Base-by-base conservation (phyloP, 108 stramenopile genomes). In the Skeletonema menzelii region DNA sequence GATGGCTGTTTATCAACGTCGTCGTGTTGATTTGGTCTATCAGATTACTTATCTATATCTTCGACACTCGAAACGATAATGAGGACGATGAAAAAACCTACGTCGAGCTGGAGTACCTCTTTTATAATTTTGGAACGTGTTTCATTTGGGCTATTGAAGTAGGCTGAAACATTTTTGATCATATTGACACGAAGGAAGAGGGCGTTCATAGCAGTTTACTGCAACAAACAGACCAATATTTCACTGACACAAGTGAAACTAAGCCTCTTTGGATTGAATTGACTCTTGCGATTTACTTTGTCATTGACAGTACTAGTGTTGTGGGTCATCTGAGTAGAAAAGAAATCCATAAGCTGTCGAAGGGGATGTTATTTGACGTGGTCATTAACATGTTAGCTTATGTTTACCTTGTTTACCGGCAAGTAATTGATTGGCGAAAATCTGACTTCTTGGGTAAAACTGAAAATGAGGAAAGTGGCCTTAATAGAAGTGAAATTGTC, bases 141-240 rank as follows among this genome's bases (percentile, higher is more conserved):
- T n/a, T n/a, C 13, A 24, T 75, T 3, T 75, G 73, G 73, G 24
- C 42, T 10, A 0, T 75, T 30, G 73, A 75, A 67, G 73, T 67
- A 2, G 28, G 42, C 2, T 60, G 59, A 26, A 75, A 75, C 32
- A 58, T 59, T 13, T 57, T 66, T 1, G 65, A 75, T 35, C 64
- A 32, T 63, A 65, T 60, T 44, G 73, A 63, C 27, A 11, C 32
- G 13, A 37, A 37, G 59, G 30, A 60, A 37, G 59, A 37, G 4
- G 8, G n/a, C 13, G 59, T 3, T 13, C 40, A 56, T 11, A 56
- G 64, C 47, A 46, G 59, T 35, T 65, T 59, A 17, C 44, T 58
- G 7, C 2, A 20, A 22, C 19, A 49, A 0, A 5, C 22, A 6
- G 69, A n/a, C 57, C 12, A 38, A 0, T 38, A 56, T 12, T 27